phyloP scores from a whole-genome alignment of 192 early-diverging fungal species.

The Podila minutissima region DNA sequence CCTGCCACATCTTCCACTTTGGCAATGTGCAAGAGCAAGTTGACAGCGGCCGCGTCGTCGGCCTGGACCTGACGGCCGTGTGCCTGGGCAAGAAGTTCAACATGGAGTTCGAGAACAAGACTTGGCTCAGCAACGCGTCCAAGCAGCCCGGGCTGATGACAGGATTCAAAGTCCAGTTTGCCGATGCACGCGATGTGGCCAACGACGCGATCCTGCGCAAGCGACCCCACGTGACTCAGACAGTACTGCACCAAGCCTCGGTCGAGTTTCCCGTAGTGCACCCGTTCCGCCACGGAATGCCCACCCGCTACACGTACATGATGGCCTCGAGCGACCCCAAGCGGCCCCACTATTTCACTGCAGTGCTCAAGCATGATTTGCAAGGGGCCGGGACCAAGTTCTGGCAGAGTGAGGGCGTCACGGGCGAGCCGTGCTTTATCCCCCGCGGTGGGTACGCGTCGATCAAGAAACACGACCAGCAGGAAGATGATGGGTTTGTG shows the following conservation, averaged over 20 bases:
- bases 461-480: constrained; percentile 9
- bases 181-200: not conserved
- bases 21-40: constrained; percentile 40
- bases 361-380: constrained; percentile 46
- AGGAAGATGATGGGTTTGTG: constrained; percentile 42
- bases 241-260: constrained; percentile 32
- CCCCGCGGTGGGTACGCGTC: constrained; percentile 37
- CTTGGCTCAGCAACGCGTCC: constrained; percentile 47
- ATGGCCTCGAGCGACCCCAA: constrained; percentile 51
- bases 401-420: constrained; percentile 46
- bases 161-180: constrained; percentile 31
- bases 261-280: constrained; percentile 46
- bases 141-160: constrained; percentile 41
- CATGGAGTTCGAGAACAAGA: constrained; percentile 51
- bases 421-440: constrained; percentile 48
- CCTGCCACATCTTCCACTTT: constrained; percentile 51
- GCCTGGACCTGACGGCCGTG: constrained; percentile 43
- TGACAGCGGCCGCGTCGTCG: constrained; percentile 20
- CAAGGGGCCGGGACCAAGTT: constrained; percentile 30
- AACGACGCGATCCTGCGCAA: not conserved
- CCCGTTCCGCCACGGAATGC: constrained; percentile 44
- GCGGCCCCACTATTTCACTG: constrained; percentile 47
- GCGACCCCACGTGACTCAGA: constrained; percentile 12
- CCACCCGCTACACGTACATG: constrained; percentile 42
- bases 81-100: constrained; percentile 47